Base-by-base conservation (phyloP, 2,329 filamentous ascomycete genomes). In the Coniochaeta prunicola region DNA sequence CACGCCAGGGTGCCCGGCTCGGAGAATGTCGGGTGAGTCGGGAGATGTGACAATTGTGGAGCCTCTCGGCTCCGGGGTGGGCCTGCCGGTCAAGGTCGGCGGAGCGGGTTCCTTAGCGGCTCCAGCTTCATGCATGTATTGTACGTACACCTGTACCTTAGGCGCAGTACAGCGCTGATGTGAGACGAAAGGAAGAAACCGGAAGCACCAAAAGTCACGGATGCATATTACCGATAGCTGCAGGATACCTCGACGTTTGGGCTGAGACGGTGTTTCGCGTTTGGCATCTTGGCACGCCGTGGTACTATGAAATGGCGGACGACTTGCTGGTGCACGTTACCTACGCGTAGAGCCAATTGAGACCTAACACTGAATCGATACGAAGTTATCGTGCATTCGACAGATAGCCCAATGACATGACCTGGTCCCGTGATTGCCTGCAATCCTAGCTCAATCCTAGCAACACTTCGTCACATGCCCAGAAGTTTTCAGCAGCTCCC, bases 1-100 rank as follows among this genome's bases (percentile, higher is more conserved):
- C 19, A 45, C 40, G 6, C 8, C 6, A 24, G n/a, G 17, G 10
- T 8, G 40, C 40, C 40, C 40, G 40, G 40, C 10, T 45, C 40
- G 40, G 40, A 45, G n/a, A 13, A 45, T 45, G 40, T 45, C 53
- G 53, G 53, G 53, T 56, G 31, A 26, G n/a, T 56, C 53, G 53
- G 53, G 5, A 38, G 31, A 17, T 38, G 53, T 36, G 15, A 5
- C 4, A 36, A 56, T 24, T 56, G 31, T 36, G 53, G 30, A 13
- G 13, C 53, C 2, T 4, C 26, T n/a, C 53, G 31, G 53, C 24
- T 34, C 53, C 30, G 30, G 33, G 53, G 13, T 12, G 21, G 7
- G 6, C 21, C 28, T 17, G n/a, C 30, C 17, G 48, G 26, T 26
- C 30, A 10, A 45, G 40, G 13, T 10, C 53, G 53, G 53, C 31